Conservation (phyloP, 768 basidiomycete genomes). For the Ramaria rubella region DNA sequence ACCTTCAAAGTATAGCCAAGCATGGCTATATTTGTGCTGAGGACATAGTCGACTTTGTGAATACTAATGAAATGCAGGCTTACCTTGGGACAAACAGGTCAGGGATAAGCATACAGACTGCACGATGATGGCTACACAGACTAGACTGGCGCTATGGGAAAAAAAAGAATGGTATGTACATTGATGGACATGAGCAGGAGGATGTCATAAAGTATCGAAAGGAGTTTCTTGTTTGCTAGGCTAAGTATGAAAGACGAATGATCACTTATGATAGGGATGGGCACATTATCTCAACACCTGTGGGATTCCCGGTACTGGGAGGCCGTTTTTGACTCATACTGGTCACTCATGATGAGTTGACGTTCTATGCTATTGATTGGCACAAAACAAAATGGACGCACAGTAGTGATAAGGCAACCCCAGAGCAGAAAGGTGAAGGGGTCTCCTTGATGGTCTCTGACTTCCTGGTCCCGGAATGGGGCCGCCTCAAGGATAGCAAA, state of each 20-base stretch:
- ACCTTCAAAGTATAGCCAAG: conserved; percentile 11
- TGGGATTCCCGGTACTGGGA: neutral
- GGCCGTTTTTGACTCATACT: neutral
- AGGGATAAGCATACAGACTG: conserved; percentile 10
- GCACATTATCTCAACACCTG: neutral
- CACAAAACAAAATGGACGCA: conserved; percentile 4
- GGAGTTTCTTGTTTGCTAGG: neutral
- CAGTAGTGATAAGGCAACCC: neutral
- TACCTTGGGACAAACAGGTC: neutral
- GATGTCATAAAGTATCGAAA: conserved; percentile 16
- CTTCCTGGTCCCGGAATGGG: conserved; percentile 1
- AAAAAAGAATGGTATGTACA: conserved; percentile 12
- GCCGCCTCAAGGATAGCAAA: neutral
- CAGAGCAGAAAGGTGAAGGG: conserved; percentile 2
- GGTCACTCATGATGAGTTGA: conserved; percentile 5
- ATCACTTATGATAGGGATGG: conserved; percentile 1
- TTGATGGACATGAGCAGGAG: conserved; percentile 16
- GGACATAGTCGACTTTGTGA: conserved; percentile 13
- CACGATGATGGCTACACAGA: conserved; percentile 12
- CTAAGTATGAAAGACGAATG: conserved; percentile 8
- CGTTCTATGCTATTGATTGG: conserved; percentile 2
- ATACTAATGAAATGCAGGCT: conserved; percentile 2
- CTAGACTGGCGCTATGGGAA: conserved; percentile 11
- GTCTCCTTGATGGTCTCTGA: neutral
- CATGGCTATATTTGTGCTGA: conserved; percentile 7